Evolutionary conservation across 2,329 filamentous ascomycete genomes (phyloP), one percentile per base, ranked within the genome.

Genomic region (Epicoccum sorghinum): DNA sequence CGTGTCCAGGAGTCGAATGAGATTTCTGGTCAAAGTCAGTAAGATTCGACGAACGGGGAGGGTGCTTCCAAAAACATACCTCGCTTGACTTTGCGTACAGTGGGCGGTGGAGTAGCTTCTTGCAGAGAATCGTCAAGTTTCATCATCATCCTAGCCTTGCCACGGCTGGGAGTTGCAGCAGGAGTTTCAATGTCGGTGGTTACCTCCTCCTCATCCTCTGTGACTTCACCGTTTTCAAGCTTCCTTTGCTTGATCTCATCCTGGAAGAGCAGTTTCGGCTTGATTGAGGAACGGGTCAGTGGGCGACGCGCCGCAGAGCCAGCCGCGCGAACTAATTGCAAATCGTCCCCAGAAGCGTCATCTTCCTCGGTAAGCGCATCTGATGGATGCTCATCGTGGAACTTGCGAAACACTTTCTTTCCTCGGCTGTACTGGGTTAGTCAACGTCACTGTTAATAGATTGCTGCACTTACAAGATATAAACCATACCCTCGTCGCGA

Each of bases 371-470:
- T 65, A 9, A 71, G 73, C 23, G 70, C 72, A 39, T 76, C 76
- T 10, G 66, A 59, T 4, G 59, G 57, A 9, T 66, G 67, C 4
- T 72, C 70, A 36, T 80, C 76, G 23, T 77, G 74, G 62, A 88
- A 91, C 68, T 87, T 89, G 73, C 87, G 86, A 77, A 91, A 91
- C 52, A 90, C 80, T 70, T 86, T 90, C 79, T 89, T 91, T 71
- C 90, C 90, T 65, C 90, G 90, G 80, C 49, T 52, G 30, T 14
- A 4, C 4, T 25, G 24, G 3, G 49, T 52, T 52, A 52, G 49
- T 18, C 12, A 3, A 36, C 18, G 2, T 23, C 10, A 13, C 12
- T 8, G 7, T 14, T 7, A 18, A 10, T n/a, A 18, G n/a, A 39
- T 3, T 5, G 1, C 8, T n/a, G 32, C 23, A 87, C 89, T 83